Evolutionary conservation across 495 filamentous ascomycete genomes (phyloP), one percentile per base, ranked within the genome.

Genomic region (Penicillium maclennaniae): DNA sequence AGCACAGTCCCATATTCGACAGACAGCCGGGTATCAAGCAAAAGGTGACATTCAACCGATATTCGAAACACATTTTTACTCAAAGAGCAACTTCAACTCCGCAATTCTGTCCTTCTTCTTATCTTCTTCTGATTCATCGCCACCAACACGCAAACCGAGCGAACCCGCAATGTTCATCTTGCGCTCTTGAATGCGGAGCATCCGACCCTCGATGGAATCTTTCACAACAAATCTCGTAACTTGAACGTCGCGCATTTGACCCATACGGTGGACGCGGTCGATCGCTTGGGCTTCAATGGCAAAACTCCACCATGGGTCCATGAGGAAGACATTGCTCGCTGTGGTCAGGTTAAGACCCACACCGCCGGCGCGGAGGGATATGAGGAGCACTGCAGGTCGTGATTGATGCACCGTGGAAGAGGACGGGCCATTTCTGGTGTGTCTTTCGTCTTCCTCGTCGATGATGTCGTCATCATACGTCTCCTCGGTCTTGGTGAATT

Each of bases 221-320:
- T 87, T 86, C 14, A 93, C 86, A 37, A 98, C 84, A 59, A 97
- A 97, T 25, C 93, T 76, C 48, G 82, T 82, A 4, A 98, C 91
- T 39, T 79, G 83, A 1, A 98, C 93, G 64, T 92, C 89, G 27
- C 85, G 80, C 27, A 85, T 81, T 66, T 99, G 95, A 0, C 95
- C 95, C 92, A 99, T 96, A 8, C 95, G 83, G 71, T 99, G 95
- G n/a, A 99, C 91, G 4, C 95, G 87, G 73, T 99, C 95, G 58
- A 99, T 96, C 21, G 95, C 95, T 67, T 99, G 95, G 9, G 91
- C 90, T 69, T 99, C 95, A 21, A 97, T 84, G 4, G 95, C 92
- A 67, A 89, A 97, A 56, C 89, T 93, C 95, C 95, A 99, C 95
- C 95, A 99, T 0, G 95, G 92, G 69, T 99, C 95, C 92, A 97